phyloP scores from a whole-genome alignment of 106 monocot genomes.

The Dendrobium huoshanense region DNA sequence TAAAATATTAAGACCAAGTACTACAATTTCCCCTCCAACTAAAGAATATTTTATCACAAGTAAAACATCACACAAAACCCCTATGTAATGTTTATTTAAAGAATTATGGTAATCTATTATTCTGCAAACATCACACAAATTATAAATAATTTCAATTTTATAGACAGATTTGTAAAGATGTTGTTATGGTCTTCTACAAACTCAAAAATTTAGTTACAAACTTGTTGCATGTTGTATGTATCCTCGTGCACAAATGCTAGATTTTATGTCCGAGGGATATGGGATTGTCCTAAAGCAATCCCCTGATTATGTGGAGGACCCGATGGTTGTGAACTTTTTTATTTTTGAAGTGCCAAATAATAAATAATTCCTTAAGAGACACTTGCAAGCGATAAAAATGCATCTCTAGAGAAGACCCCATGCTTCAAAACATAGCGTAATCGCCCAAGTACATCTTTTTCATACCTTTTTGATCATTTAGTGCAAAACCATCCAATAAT shows the following conservation, averaged over 20 bases:
- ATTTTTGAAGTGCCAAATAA: conserved; percentile 20
- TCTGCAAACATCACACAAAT: too few species aligned
- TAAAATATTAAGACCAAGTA: too few species aligned
- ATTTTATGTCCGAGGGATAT: conserved; percentile 41
- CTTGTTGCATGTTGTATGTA: conserved; percentile 38
- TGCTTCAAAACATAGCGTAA: conserved; percentile 54
- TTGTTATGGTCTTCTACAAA: too few species aligned
- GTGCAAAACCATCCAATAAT: conserved; percentile 40
- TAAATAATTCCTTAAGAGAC: conserved; percentile 39
- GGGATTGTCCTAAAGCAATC: not conserved
- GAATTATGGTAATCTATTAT: too few species aligned
- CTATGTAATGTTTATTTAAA: too few species aligned
- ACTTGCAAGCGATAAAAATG: conserved; percentile 38
- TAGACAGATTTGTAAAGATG: too few species aligned
- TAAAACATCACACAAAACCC: too few species aligned
- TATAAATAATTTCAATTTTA: too few species aligned
- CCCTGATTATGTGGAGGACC: conserved; percentile 44
- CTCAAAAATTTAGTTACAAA: conserved; percentile 8
- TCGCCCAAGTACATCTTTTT: conserved; percentile 24
- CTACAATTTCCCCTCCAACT: too few species aligned
- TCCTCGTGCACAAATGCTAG: conserved; percentile 52
- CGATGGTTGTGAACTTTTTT: conserved; percentile 27
- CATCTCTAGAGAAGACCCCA: conserved; percentile 45
- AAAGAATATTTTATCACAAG: too few species aligned
- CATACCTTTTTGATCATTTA: conserved; percentile 32